These are phyloP conservation scores for Nyctanthes arbortristis DNA, from an alignment of 257 asterid genomes.

Conservation along the genomic window DNA sequence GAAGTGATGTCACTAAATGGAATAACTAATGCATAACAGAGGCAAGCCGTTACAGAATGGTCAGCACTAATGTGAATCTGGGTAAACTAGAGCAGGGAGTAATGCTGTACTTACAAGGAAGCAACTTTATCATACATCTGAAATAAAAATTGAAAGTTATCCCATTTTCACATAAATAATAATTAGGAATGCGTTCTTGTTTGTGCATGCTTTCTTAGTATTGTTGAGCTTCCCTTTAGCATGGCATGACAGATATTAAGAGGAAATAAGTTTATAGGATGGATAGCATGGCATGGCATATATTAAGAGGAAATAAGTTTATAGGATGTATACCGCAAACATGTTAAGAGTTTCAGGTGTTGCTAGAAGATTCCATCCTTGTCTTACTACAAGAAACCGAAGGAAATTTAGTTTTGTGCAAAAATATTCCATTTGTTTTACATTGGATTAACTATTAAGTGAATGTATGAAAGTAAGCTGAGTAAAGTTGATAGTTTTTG, in stretches of 20 bases:
- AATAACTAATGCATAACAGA: not conserved
- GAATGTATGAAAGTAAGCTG: slow-evolving; percentile 20
- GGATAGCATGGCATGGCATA: no score
- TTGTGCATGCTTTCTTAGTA: not conserved
- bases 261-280: no score
- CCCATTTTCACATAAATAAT: not conserved
- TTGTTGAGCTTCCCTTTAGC: slow-evolving; percentile 10
- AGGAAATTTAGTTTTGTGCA: not conserved
- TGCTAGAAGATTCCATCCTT: not conserved
- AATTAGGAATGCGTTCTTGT: not conserved
- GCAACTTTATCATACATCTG: not conserved
- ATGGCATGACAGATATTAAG: no score
- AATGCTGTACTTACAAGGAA: not conserved
- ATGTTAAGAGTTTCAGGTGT: slow-evolving; percentile 8
- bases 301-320: not conserved
- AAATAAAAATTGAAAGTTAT: not conserved
- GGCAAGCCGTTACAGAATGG: not conserved
- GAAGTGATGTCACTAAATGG: not conserved
- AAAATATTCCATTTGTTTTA: slow-evolving; percentile 4
- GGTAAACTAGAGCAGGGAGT: not conserved
- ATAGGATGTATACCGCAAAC: not conserved
- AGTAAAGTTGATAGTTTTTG: slow-evolving; percentile 26
- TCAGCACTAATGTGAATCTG: not conserved
- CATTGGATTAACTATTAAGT: no score
- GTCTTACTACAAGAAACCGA: not conserved